These are phyloP conservation scores for Sicyos edulis DNA, from an alignment of 306 rosid species.

Conservation along the genomic window DNA sequence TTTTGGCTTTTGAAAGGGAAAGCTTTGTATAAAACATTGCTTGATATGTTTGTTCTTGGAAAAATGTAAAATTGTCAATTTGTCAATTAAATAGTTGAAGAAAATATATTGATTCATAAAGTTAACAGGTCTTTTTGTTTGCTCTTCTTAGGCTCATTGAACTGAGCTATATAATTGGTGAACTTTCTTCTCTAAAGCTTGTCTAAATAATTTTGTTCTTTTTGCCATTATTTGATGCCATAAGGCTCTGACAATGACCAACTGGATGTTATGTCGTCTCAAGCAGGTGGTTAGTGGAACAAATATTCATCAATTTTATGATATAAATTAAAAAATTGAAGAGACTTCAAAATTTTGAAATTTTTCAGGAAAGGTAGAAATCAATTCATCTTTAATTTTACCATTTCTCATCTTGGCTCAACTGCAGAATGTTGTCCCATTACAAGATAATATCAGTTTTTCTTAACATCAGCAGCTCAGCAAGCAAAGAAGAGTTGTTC, in stretches of 20 bases:
- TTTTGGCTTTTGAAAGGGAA: neutral
- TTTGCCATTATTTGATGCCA: no score
- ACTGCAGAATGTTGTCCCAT: neutral
- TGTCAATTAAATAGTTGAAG: neutral
- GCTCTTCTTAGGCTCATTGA: neutral
- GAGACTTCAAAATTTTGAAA: neutral
- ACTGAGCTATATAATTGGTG: no score
- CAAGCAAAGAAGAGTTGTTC: neutral
- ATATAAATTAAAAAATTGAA: no score
- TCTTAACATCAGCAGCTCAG: neutral
- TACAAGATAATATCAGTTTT: neutral
- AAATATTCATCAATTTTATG: no score
- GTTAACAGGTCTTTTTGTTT: neutral
- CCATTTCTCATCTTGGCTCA: neutral
- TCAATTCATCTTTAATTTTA: neutral
- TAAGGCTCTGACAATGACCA: no score
- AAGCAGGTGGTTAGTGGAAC: no score
- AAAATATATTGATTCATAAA: neutral
- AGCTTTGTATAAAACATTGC: neutral
- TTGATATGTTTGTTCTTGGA: neutral
- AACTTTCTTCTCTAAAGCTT: no score
- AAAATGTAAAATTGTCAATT: constrained; percentile 6
- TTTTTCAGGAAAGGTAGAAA: neutral
- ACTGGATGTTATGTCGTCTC: no score
- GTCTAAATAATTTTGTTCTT: no score